Conservation (phyloP, 2,329 filamentous ascomycete genomes). For the Colletotrichum falcatum region DNA sequence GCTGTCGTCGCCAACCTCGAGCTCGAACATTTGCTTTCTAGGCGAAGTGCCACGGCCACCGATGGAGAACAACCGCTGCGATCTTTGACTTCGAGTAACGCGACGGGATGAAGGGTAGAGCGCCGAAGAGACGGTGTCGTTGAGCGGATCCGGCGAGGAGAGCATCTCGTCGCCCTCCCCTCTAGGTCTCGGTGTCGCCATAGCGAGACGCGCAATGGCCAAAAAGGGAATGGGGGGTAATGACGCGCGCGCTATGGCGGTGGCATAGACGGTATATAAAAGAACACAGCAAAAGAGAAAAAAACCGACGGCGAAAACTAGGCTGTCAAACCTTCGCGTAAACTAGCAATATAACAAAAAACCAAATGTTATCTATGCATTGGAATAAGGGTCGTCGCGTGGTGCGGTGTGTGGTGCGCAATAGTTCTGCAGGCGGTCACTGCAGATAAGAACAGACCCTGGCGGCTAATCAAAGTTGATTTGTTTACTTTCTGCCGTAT, state of each 20-base stretch:
- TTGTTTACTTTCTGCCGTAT: slow-evolving; percentile 39
- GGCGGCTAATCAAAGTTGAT: slow-evolving; percentile 28
- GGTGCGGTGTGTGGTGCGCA: slow-evolving; percentile 25
- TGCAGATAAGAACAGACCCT: slow-evolving; percentile 17
- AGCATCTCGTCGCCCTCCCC: slow-evolving; percentile 54
- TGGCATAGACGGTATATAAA: slow-evolving; percentile 21
- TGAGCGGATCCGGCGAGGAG: slow-evolving; percentile 65
- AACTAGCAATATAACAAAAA: slow-evolving; percentile 17
- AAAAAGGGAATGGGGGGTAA: not conserved
- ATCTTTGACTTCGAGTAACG: slow-evolving; percentile 58
- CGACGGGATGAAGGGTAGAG: slow-evolving; percentile 50
- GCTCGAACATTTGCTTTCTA: slow-evolving; percentile 67
- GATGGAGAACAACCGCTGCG: slow-evolving; percentile 54
- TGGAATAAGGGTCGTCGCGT: slow-evolving; percentile 34
- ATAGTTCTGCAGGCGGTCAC: slow-evolving; percentile 8
- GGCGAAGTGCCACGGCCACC: slow-evolving; percentile 55
- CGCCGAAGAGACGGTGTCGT: slow-evolving; percentile 52
- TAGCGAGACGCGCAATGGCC: slow-evolving; percentile 43
- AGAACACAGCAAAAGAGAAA: slow-evolving; percentile 4
- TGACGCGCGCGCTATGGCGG: slow-evolving; percentile 23
- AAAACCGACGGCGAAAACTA: slow-evolving; percentile 4
- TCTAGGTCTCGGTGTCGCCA: slow-evolving; percentile 47
- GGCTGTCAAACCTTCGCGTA: slow-evolving; percentile 23
- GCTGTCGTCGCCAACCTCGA: slow-evolving; percentile 63
- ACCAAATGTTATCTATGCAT: slow-evolving; percentile 32